These are phyloP conservation scores for Antrodiella citrinella DNA, from an alignment of 768 basidiomycete genomes.

Conservation along the genomic window DNA sequence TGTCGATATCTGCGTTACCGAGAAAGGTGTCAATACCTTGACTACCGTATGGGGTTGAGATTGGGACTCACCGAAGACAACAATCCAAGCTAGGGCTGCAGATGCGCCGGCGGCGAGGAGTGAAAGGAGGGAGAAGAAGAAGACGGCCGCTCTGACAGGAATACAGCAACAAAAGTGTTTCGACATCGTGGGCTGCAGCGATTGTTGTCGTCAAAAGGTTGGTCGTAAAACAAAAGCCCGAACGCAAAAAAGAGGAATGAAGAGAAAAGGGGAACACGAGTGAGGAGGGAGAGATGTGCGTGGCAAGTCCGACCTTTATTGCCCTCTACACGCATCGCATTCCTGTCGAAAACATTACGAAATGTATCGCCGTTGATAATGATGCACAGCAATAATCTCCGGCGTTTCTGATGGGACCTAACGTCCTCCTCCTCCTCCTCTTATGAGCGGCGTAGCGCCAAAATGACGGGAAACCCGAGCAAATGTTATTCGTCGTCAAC, in stretches of 20 bases:
- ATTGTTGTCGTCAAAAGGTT: not conserved
- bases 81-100: constrained; percentile 11
- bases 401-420: too few species aligned
- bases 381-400: too few species aligned
- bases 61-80: constrained; percentile 13
- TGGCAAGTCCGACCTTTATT: too few species aligned
- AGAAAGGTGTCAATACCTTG: constrained; percentile 10
- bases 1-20: constrained; percentile 7
- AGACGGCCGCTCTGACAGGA: constrained; percentile 21
- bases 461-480: too few species aligned
- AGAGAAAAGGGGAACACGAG: not conserved
- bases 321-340: too few species aligned
- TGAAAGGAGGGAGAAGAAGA: constrained; percentile 20
- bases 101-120: constrained; percentile 10
- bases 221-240: not conserved
- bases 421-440: too few species aligned
- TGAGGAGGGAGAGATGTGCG: too few species aligned
- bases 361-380: too few species aligned
- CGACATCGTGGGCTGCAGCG: constrained; percentile 12
- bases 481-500: too few species aligned
- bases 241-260: not conserved
- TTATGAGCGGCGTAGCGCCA: too few species aligned
- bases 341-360: too few species aligned
- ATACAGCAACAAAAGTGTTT: constrained; percentile 24
- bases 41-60: not conserved